Conservation (phyloP, 2,329 filamentous ascomycete genomes). For the Pseudonectria buxi region DNA sequence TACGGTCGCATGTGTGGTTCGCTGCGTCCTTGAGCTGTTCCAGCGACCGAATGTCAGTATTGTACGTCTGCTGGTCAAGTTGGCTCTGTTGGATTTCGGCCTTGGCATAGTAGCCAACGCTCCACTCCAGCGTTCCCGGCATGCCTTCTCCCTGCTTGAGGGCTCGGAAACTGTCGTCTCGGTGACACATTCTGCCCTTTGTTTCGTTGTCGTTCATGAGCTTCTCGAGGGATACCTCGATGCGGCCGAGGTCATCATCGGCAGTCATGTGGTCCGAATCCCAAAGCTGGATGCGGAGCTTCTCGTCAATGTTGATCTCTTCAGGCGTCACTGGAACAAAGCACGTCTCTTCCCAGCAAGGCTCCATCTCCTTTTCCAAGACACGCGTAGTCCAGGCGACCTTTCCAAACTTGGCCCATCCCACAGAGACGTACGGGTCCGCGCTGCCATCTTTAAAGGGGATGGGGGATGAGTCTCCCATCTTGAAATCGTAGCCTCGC, state of each 20-base stretch:
- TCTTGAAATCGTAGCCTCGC: conserved; percentile 62
- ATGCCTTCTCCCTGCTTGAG: conserved; percentile 59
- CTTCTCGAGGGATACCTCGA: conserved; percentile 60
- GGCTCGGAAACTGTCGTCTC: conserved; percentile 59
- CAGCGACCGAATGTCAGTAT: conserved; percentile 49
- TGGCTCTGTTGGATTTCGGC: conserved; percentile 56
- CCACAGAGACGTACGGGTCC: conserved; percentile 65
- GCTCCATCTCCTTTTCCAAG: conserved; percentile 57
- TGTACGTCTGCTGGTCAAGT: conserved; percentile 53
- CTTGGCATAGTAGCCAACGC: conserved; percentile 66
- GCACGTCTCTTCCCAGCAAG: conserved; percentile 63
- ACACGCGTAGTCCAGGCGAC: conserved; percentile 56
- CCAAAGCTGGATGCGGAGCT: conserved; percentile 64
- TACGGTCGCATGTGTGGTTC: conserved; percentile 45
- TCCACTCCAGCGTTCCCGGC: conserved; percentile 64
- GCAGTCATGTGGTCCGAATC: conserved; percentile 67
- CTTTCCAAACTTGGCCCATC: conserved; percentile 72
- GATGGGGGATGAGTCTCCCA: conserved; percentile 58
- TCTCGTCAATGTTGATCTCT: conserved; percentile 66
- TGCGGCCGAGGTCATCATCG: conserved; percentile 67
- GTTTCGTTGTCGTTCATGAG: conserved; percentile 55
- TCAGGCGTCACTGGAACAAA: conserved; percentile 64
- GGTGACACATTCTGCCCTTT: conserved; percentile 54
- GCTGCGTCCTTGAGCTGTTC: conserved; percentile 55
- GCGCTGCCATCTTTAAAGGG: conserved; percentile 53